Evolutionary conservation across 2,329 filamentous ascomycete species (phyloP).

Genomic region (Akanthomyces dipterigenus): DNA sequence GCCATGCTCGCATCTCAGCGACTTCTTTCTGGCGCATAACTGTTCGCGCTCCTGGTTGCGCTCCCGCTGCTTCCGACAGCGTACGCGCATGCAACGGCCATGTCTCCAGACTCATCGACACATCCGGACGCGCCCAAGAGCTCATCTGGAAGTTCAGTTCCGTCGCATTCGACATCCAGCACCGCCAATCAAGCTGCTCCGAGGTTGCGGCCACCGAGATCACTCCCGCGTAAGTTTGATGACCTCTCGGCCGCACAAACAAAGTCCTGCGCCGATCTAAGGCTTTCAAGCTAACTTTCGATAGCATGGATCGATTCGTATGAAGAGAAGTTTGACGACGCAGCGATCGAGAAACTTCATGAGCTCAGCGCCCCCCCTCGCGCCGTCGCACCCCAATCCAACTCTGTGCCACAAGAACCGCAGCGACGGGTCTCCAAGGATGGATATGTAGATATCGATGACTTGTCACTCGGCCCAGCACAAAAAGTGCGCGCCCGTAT

Average conservation of each 20-base stretch:
- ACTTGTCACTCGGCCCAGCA: conserved; percentile 29
- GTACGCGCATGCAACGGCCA: not conserved
- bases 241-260: not conserved
- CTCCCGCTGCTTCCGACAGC: not conserved
- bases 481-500: conserved; percentile 31
- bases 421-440: conserved; percentile 40
- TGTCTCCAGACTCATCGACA: not conserved
- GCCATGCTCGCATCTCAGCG: not conserved
- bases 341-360: conserved; percentile 31
- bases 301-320: conserved; percentile 46
- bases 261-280: conserved; percentile 15
- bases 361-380: conserved; percentile 33
- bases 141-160: not conserved
- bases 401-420: conserved; percentile 32
- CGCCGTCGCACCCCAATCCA: conserved; percentile 34
- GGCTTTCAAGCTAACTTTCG: not conserved
- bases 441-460: conserved; percentile 38
- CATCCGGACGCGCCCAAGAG: not conserved
- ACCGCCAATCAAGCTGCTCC: conserved; percentile 13
- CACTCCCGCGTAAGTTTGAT: conserved; percentile 22
- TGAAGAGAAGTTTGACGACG: conserved; percentile 33
- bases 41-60: not conserved
- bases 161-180: conserved; percentile 13
- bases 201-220: conserved; percentile 22
- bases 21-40: not conserved